These are phyloP conservation scores for Trichoderma sp. DNA, from an alignment of 2,329 filamentous ascomycete species.

Conservation along the genomic window DNA sequence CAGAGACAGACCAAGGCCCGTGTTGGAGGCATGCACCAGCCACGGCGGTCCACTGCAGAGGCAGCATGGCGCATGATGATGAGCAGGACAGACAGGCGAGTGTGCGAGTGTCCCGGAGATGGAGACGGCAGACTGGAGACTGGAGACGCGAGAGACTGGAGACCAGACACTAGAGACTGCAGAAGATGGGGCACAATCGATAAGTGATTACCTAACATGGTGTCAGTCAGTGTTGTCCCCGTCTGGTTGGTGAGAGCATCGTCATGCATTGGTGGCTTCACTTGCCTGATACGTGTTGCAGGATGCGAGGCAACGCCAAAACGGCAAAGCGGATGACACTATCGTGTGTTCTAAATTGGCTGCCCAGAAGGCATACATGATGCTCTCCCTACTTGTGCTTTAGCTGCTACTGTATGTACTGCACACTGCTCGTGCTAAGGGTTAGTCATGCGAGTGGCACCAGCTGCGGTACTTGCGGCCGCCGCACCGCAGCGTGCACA, in stretches of 20 bases:
- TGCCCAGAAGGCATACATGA: not conserved
- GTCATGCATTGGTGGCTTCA: constrained; percentile 14
- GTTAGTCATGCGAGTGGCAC: not conserved
- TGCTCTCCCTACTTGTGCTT: not conserved
- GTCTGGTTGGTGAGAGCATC: constrained; percentile 10
- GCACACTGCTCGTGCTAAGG: not conserved
- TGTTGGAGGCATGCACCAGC: constrained; percentile 19
- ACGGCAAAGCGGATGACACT: constrained; percentile 17
- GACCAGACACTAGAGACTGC: not conserved
- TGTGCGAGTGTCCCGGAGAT: not conserved
- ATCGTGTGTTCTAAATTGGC: constrained; percentile 10
- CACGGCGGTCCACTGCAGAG: constrained; percentile 17
- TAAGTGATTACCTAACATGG: constrained; percentile 16
- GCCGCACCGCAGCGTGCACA: not conserved
- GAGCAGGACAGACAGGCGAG: not conserved
- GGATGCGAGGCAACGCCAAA: constrained; percentile 12
- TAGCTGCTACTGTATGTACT: not conserved
- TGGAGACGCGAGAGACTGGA: not conserved
- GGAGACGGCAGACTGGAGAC: not conserved
- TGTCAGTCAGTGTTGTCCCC: constrained; percentile 1
- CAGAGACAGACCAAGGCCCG: constrained; percentile 20
- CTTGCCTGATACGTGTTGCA: constrained; percentile 16
- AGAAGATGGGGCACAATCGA: constrained; percentile 17
- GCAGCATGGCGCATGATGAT: constrained; percentile 20
- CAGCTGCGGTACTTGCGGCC: not conserved